Evolutionary conservation across 2,329 filamentous ascomycete genomes (phyloP).

Genomic region (Septoria linicola): DNA sequence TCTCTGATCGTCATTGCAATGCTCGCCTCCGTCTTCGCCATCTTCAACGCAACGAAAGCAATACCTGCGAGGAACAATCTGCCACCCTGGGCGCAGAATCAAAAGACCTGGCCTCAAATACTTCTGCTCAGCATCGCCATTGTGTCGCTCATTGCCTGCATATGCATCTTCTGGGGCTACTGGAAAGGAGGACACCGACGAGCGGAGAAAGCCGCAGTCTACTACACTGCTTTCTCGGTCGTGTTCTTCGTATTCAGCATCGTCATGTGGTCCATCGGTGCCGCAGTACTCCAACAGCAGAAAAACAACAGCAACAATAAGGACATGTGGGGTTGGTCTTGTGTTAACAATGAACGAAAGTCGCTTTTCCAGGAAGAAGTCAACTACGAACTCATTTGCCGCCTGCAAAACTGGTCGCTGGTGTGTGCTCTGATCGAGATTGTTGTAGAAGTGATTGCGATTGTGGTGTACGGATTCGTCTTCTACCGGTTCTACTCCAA

Average conservation of each 20-base stretch:
- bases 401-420: constrained; percentile 90
- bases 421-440: constrained; percentile 98
- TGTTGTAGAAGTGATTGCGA: constrained; percentile 86
- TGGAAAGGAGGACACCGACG: constrained; percentile 82
- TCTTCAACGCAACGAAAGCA: constrained; percentile 83
- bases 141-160: constrained; percentile 74
- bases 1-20: constrained; percentile 91
- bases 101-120: constrained; percentile 85
- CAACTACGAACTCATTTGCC: constrained; percentile 86
- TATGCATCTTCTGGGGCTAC: constrained; percentile 81
- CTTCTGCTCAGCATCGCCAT: constrained; percentile 75
- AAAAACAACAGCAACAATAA: constrained; percentile 71
- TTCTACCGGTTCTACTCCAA: constrained; percentile 99
- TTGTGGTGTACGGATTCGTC: constrained; percentile 87
- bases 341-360: constrained; percentile 75
- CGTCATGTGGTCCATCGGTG: constrained; percentile 86
- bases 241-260: constrained; percentile 92
- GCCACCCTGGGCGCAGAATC: constrained; percentile 78
- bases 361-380: constrained; percentile 77
- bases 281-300: constrained; percentile 76
- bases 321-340: constrained; percentile 99
- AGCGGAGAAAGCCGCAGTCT: constrained; percentile 89
- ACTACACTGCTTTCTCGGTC: constrained; percentile 92
- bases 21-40: constrained; percentile 80
- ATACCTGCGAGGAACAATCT: constrained; percentile 76